Evolutionary conservation across 768 basidiomycete species (phyloP), one percentile per base, ranked within the genome.

Genomic region (Tulasnella sp.): DNA sequence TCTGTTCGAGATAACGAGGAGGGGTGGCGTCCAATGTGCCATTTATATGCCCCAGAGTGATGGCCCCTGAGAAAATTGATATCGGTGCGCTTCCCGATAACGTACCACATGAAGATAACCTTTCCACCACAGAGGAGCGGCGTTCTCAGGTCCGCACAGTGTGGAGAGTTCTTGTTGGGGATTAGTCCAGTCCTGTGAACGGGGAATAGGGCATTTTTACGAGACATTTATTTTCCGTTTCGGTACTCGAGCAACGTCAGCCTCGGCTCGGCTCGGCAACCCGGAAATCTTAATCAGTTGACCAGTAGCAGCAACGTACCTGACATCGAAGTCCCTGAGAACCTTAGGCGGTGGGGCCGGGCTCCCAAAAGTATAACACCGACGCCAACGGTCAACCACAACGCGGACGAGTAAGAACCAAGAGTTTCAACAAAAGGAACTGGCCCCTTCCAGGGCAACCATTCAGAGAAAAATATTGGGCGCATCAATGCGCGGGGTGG

Each of bases 11-110:
- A 41, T 37, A 58, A 31, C 28, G 20, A n/a, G 20, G 34, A 37
- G 41, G 37, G n/a, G 7, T 11, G 44, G 74, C 9, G 74, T 28
- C 48, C 2, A 75, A 46, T 22, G 37, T 18, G 75, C 31, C 34
- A 76, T 76, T 76, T 76, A 37, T 76, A 76, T 12, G 22, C 54
- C 31, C 0, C 34, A 28, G 64, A 24, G 24, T 24, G 31, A 16
- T 69, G 64, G 20, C 64, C 64, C 64, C 64, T 69, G 64, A 69
- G 64, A 69, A 69, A 69, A 69, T 69, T 69, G 64, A 28, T 18
- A 69, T 34, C 64, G 64, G 34, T 28, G 37, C 18, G 64, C 18
- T 69, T 69, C 31, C 31, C 31, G 64, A 69, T 69, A 69, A 69
- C 64, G 64, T 69, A 69, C 64, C 34, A 28, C 64, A 28, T 37